A percentile compares a stretch with the other conserved stretches of the same genome.
Evolutionary conservation across 192 early-diverging fungal species (phyloP).

Genomic region (Diversispora epigaea): DNA sequence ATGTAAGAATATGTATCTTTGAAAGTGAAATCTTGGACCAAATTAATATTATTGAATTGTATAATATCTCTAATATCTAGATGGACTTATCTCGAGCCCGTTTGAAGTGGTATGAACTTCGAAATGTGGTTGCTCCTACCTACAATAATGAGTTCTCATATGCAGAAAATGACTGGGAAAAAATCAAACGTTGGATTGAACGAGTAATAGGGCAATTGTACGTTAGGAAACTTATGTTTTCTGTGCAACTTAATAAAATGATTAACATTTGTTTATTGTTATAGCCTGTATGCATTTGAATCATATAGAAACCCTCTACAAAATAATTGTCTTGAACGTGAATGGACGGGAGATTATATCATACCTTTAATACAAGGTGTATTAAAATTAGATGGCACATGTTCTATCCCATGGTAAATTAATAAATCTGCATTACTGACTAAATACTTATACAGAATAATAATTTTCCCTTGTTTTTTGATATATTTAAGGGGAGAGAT

Average conservation of each 20-base stretch:
- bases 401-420: too few species aligned
- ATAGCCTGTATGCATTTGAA: conserved; percentile 1
- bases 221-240: too few species aligned
- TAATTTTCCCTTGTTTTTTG: too few species aligned
- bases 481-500: conserved; percentile 21
- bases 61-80: neutral
- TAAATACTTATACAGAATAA: too few species aligned
- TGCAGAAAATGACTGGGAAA: too few species aligned
- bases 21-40: neutral
- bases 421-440: too few species aligned
- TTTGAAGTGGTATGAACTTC: conserved; percentile 14
- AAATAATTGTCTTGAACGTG: conserved; percentile 19
- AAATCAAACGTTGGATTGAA: too few species aligned
- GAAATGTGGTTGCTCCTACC: conserved; percentile 5
- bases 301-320: conserved; percentile 13
- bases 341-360: conserved; percentile 24
- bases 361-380: conserved; percentile 28
- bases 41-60: neutral
- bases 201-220: too few species aligned
- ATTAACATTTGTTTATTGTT: too few species aligned
- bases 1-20: neutral
- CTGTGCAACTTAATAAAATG: too few species aligned
- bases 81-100: conserved; percentile 1
- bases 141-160: neutral
- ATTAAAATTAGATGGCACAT: neutral